Evolutionary conservation across 2,329 filamentous ascomycete species (phyloP).

Genomic region (Talaromyces albobiverticillius): DNA sequence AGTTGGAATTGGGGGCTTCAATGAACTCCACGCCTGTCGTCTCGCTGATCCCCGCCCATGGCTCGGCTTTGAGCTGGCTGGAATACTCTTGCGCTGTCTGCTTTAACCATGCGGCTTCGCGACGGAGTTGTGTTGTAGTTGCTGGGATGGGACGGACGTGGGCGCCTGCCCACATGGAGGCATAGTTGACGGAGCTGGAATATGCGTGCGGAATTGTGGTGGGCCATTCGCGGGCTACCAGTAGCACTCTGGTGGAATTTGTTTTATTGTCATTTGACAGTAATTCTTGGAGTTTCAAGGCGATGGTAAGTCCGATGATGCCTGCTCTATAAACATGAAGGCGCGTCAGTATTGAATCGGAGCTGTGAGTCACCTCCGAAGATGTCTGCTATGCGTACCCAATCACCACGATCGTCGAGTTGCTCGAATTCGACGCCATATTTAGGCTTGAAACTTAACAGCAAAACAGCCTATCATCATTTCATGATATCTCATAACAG

Average conservation of each 20-base stretch:
- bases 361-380: no score
- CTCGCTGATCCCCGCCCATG: conserved; percentile 36
- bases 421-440: background rate
- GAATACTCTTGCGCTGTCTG: conserved; percentile 30
- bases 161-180: conserved; percentile 47
- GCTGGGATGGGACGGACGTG: conserved; percentile 47
- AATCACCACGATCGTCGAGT: conserved; percentile 34
- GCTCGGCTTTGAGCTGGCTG: conserved; percentile 22
- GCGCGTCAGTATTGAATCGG: no score
- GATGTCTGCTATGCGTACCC: conserved; percentile 24
- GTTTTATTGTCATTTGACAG: conserved; percentile 7
- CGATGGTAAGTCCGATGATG: conserved; percentile 38
- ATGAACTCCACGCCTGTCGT: conserved; percentile 43
- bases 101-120: conserved; percentile 36
- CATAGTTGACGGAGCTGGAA: conserved; percentile 43
- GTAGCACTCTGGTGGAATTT: conserved; percentile 30
- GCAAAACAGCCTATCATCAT: no score
- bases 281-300: conserved; percentile 32
- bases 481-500: no score
- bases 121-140: conserved; percentile 30
- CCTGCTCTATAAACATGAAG: conserved; percentile 31
- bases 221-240: conserved; percentile 29
- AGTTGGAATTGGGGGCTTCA: conserved; percentile 29
- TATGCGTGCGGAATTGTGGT: background rate
- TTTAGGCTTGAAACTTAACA: background rate